phyloP scores from a whole-genome alignment of 148 eudicot species.

The Gaultheria prostrata region DNA sequence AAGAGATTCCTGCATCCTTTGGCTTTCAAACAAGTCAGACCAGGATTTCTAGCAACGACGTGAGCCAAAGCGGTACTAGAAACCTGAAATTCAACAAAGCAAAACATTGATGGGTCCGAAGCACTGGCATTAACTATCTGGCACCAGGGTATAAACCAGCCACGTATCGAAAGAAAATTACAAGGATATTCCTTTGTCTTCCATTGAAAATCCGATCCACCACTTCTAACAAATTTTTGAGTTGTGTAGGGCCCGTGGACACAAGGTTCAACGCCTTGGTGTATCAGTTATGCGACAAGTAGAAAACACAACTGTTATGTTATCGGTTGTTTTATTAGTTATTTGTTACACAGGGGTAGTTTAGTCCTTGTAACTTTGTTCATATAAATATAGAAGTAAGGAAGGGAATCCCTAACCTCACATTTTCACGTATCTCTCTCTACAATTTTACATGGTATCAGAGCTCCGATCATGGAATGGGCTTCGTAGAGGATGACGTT shows the following conservation, averaged over 20 bases:
- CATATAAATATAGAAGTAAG: too few species aligned
- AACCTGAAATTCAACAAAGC: slow-evolving; percentile 51
- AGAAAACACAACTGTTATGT: neutral
- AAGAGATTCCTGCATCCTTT: slow-evolving; percentile 61
- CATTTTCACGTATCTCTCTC: too few species aligned
- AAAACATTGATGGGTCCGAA: slow-evolving; percentile 9
- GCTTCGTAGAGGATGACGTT: too few species aligned
- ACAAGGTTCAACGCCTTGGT: neutral
- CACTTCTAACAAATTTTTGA: neutral
- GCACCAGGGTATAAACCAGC: neutral
- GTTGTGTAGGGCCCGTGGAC: slow-evolving; percentile 8
- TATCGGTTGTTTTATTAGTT: too few species aligned
- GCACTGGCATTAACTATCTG: slow-evolving; percentile 10
- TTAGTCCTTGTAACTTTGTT: too few species aligned
- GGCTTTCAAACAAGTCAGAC: slow-evolving; percentile 51
- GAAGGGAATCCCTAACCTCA: too few species aligned
- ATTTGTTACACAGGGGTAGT: too few species aligned
- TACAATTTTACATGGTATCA: too few species aligned
- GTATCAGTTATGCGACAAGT: neutral
- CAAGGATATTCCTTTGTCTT: neutral
- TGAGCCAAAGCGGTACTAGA: slow-evolving; percentile 57
- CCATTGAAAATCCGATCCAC: neutral
- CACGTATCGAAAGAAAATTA: neutral
- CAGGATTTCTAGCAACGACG: slow-evolving; percentile 46
- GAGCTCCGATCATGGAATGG: too few species aligned